phyloP scores from a whole-genome alignment of 2,329 filamentous ascomycete species.

The Hyphodiscus sp. region DNA sequence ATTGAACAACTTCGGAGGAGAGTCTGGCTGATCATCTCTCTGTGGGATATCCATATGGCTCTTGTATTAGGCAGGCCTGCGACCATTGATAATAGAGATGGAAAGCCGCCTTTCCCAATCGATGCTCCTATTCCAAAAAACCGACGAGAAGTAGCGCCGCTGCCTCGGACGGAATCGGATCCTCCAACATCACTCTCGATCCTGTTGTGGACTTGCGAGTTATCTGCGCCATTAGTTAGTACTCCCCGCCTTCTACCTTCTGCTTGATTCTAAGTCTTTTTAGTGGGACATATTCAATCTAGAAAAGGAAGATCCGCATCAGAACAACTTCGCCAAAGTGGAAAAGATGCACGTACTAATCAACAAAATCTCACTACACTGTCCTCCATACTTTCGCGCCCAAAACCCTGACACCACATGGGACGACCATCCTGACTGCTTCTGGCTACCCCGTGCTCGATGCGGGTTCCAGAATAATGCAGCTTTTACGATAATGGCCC shows the following conservation, averaged over 20 bases:
- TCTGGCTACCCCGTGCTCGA: constrained; percentile 46
- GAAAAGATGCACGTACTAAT: constrained; percentile 48
- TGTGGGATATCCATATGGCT: constrained; percentile 35
- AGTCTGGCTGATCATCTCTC: constrained; percentile 48
- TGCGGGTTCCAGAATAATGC: constrained; percentile 40
- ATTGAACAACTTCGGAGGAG: constrained; percentile 47
- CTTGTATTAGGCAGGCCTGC: constrained; percentile 34
- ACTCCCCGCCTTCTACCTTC: not conserved
- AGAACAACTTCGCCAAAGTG: constrained; percentile 47
- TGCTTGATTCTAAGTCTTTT: not conserved
- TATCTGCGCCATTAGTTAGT: constrained; percentile 37
- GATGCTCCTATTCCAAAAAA: constrained; percentile 45
- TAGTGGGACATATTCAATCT: constrained; percentile 41
- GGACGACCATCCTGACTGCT: constrained; percentile 45
- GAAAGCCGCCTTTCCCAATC: constrained; percentile 43
- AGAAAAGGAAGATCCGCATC: constrained; percentile 49
- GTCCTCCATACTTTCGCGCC: constrained; percentile 47
- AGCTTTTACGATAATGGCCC: constrained; percentile 50
- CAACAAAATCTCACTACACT: constrained; percentile 40
- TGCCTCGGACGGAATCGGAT: constrained; percentile 38
- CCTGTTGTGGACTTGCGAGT: constrained; percentile 43
- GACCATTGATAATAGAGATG: constrained; percentile 44
- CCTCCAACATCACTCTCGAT: constrained; percentile 52
- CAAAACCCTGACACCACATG: constrained; percentile 51
- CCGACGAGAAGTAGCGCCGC: constrained; percentile 41